Base-by-base conservation (phyloP, 2,329 filamentous ascomycete species). In the Decorospora gaudefroyi region DNA sequence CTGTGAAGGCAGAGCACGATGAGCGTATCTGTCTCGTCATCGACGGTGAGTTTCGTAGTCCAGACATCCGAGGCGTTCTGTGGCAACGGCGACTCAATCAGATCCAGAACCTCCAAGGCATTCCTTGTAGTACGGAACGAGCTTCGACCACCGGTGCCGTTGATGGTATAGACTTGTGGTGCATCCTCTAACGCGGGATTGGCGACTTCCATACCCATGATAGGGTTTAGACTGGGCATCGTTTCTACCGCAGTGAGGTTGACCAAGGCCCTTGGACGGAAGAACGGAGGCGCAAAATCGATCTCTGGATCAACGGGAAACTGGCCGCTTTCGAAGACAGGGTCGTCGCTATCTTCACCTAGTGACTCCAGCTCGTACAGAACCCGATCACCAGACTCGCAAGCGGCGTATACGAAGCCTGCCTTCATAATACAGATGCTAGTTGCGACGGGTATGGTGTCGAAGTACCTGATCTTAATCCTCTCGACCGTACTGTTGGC, bases 341-440 rank as follows among this genome's bases (percentile, higher is more conserved):
- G 78, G 69, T 97, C 90, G 2, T 95, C 87, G 51, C 95, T 90
- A 60, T 97, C 92, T 51, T 99, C 93, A 28, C 92, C 95, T 5
- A 99, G 82, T 64, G 96, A 95, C 69, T 96, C 90, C 51, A 99
- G 95, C 67, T 97, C 92, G 70, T 97, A 99, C 58, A 99, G 90
- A 48, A 90, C 84, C 66, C 95, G 88, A 67, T 96, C 93, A 19
- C 95, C 93, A 53, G 87, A 90, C 70, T 99, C 92, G 62, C 88
- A 89, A 6, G 90, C 90, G 39, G 92, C 87, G 63, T 93, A 99
- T 8, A 99, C 79, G 65, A 96, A 99, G 18, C 93, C 95, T 55
- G 90, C 96, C 73, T 96, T 96, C 56, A 99, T 73, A 56, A 99
- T 96, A 68, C 90, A 90, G 30, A 99, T 80, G 64, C 83, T 95